phyloP scores from a whole-genome alignment of 352 stramenopile species.

The Phytopythium cucurbitacearum region DNA sequence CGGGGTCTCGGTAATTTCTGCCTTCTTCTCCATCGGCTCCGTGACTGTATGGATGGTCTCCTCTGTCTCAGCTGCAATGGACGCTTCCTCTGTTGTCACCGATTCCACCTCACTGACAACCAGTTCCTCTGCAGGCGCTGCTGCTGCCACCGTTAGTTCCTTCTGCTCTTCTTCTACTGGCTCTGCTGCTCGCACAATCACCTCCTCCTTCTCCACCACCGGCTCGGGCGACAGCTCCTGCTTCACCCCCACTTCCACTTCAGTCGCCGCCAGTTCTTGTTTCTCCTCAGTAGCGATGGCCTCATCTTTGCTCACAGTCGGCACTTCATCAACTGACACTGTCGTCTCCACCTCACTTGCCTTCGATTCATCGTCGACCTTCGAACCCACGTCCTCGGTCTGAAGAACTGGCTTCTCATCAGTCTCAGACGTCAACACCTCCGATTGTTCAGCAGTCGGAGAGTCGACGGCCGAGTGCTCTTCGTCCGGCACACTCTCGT shows the following conservation, averaged over 20 bases:
- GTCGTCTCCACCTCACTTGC: neutral
- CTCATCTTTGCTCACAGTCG: too few relatives aligned
- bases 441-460: constrained; percentile 7
- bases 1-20: too few relatives aligned
- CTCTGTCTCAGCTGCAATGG: too few relatives aligned
- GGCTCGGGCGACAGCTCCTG: constrained; percentile 4
- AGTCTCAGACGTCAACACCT: neutral
- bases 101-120: too few relatives aligned
- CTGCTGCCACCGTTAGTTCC: constrained; percentile 1
- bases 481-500: constrained; percentile 29
- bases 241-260: neutral
- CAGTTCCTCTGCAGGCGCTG: neutral
- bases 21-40: too few relatives aligned
- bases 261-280: neutral
- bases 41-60: too few relatives aligned
- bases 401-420: too few relatives aligned
- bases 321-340: neutral
- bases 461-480: constrained; percentile 12
- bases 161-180: constrained; percentile 4
- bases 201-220: constrained; percentile 6
- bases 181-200: neutral
- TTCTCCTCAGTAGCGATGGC: too few relatives aligned
- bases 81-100: too few relatives aligned
- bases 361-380: neutral
- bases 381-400: neutral